These are phyloP conservation scores for Microdochium paspali DNA, from an alignment of 2,329 filamentous ascomycete genomes.

Conservation along the genomic window DNA sequence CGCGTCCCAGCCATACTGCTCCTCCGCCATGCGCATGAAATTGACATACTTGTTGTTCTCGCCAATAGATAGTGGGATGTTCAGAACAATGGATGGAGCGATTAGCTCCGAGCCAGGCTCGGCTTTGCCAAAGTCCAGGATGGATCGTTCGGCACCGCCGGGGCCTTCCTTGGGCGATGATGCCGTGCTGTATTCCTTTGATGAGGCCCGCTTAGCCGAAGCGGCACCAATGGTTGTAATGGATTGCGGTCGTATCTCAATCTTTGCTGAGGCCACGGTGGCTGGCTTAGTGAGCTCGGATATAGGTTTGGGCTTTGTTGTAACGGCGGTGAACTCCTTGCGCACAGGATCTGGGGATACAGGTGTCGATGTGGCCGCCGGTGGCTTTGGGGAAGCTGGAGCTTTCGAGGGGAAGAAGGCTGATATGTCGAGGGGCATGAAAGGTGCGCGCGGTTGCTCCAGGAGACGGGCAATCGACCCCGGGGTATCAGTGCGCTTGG, in stretches of 20 bases:
- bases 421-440: too few species aligned
- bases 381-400: constrained; percentile 13
- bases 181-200: constrained; percentile 33
- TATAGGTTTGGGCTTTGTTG: neutral
- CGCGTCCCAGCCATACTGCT: constrained; percentile 89
- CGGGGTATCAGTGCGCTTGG: constrained; percentile 74
- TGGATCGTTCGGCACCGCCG: constrained; percentile 34
- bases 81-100: constrained; percentile 73
- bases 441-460: constrained; percentile 54
- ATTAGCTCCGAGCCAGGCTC: constrained; percentile 48
- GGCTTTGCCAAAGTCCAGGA: constrained; percentile 51
- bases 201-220: constrained; percentile 15
- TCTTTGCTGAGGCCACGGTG: constrained; percentile 14
- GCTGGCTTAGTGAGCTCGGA: constrained; percentile 2
- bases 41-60: constrained; percentile 89
- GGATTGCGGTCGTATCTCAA: constrained; percentile 21
- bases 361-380: constrained; percentile 26
- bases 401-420: constrained; percentile 5
- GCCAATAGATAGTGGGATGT: constrained; percentile 64
- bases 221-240: constrained; percentile 22
- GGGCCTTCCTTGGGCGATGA: constrained; percentile 20
- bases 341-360: constrained; percentile 31
- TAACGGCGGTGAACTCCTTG: constrained; percentile 18
- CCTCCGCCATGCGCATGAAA: constrained; percentile 87
- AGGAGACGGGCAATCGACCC: constrained; percentile 88